Evolutionary conservation across 371 early-diverging fungal genomes (phyloP).

Genomic region (Rhizopus arrhizus): DNA sequence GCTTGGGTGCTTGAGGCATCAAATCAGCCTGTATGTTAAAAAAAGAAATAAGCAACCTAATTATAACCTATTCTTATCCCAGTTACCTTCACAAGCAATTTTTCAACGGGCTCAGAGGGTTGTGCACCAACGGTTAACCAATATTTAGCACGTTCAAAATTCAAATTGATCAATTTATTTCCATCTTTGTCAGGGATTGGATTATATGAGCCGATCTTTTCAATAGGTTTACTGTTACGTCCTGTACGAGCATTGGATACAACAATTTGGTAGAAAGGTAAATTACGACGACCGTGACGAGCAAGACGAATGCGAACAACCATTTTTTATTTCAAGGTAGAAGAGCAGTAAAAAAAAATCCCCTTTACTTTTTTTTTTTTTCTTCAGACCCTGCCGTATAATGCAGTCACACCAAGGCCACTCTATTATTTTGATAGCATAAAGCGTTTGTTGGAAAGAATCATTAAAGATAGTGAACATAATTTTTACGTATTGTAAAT

Average conservation of each 20-base stretch:
- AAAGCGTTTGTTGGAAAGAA: too few species aligned
- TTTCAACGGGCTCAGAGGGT: conserved; percentile 85
- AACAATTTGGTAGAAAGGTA: conserved; percentile 94
- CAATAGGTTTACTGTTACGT: conserved; percentile 89
- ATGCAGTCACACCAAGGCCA: neutral
- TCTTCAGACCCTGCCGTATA: neutral
- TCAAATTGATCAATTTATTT: conserved; percentile 82
- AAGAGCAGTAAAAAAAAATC: neutral
- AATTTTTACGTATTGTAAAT: too few species aligned
- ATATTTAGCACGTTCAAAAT: conserved; percentile 90
- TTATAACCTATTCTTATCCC: too few species aligned
- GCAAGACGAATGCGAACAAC: conserved; percentile 82
- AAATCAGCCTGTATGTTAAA: conserved; percentile 58
- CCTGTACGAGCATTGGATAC: conserved; percentile 81
- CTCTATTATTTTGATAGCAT: too few species aligned
- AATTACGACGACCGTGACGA: conserved; percentile 84
- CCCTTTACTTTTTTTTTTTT: too few species aligned
- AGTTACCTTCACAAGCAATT: conserved; percentile 85
- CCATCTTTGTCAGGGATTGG: conserved; percentile 79
- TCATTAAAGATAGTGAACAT: too few species aligned
- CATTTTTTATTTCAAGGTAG: conserved; percentile 25
- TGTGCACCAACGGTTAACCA: conserved; percentile 97
- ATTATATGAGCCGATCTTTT: conserved; percentile 90
- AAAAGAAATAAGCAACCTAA: neutral
- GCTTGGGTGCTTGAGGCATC: conserved; percentile 60